Evolutionary conservation across 768 basidiomycete species (phyloP).

Genomic region (Naganishia friedmannii): DNA sequence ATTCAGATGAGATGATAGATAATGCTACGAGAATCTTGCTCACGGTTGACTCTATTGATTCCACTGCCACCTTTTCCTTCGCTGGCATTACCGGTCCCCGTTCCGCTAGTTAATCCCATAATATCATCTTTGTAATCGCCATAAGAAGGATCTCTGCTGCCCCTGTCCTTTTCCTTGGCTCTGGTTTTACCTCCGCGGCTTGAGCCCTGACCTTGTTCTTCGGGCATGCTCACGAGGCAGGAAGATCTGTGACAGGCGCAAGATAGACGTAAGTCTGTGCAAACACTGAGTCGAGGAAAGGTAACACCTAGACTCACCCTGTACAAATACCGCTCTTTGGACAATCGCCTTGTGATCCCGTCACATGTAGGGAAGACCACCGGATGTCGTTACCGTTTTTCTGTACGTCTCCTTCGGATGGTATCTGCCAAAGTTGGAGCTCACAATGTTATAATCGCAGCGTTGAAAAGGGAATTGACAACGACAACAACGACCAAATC

Average conservation of each 20-base stretch:
- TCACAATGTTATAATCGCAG: background rate
- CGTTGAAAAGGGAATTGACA: too few species aligned
- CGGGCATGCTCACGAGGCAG: background rate
- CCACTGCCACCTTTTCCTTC: constrained; percentile 37
- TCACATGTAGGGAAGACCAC: background rate
- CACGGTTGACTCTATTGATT: constrained; percentile 51
- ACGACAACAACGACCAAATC: too few species aligned
- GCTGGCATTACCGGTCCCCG: constrained; percentile 2
- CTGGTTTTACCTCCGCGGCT: background rate
- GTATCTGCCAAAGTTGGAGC: too few species aligned
- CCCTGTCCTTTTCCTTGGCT: constrained; percentile 12
- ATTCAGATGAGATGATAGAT: too few species aligned
- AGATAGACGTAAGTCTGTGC: background rate
- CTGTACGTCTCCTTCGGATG: background rate
- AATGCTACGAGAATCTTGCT: constrained; percentile 25
- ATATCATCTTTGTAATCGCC: constrained; percentile 9
- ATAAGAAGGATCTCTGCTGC: background rate
- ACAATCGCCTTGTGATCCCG: background rate
- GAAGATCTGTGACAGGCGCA: background rate
- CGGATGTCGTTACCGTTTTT: too few species aligned
- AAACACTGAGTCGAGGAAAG: background rate
- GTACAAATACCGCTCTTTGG: background rate
- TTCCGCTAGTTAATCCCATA: background rate
- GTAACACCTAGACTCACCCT: background rate
- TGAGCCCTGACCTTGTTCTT: background rate